Conservation (phyloP, 106 monocot species). For the Dendrobium chrysotoxum region DNA sequence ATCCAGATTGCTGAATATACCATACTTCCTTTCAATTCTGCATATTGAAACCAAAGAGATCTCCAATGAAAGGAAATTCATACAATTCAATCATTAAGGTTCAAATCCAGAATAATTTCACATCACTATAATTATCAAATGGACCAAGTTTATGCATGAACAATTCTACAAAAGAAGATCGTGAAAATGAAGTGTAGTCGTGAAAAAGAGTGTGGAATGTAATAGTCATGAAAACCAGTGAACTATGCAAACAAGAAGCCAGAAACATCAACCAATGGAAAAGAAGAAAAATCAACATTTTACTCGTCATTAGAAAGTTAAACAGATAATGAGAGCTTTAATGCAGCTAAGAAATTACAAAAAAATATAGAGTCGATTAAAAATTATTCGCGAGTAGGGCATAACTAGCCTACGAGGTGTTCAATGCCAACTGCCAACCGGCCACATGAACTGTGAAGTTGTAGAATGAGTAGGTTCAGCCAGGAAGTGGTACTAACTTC, state of each 20-base stretch:
- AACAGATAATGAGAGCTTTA: not conserved
- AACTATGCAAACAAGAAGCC: not conserved
- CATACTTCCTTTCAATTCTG: conserved; percentile 82
- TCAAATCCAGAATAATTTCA: not conserved
- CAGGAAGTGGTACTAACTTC: no score
- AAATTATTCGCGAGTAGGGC: no score
- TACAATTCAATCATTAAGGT: not conserved
- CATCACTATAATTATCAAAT: not conserved
- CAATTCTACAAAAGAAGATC: not conserved
- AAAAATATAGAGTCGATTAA: no score
- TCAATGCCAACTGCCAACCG: no score
- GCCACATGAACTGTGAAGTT: no score
- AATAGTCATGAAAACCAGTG: not conserved
- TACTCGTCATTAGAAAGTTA: not conserved
- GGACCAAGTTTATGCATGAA: not conserved
- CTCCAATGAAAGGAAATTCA: not conserved
- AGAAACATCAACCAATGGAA: not conserved
- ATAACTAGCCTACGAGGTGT: no score
- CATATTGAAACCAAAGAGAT: conserved; percentile 6
- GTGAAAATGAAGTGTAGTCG: not conserved
- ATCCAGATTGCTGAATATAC: conserved; percentile 92
- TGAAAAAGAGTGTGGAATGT: not conserved
- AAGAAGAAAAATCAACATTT: not conserved
- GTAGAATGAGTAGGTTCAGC: no score
- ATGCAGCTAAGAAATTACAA: not conserved